Evolutionary conservation across 805 yeast species (phyloP).

Genomic region (Grigorovia transvaalensis): DNA sequence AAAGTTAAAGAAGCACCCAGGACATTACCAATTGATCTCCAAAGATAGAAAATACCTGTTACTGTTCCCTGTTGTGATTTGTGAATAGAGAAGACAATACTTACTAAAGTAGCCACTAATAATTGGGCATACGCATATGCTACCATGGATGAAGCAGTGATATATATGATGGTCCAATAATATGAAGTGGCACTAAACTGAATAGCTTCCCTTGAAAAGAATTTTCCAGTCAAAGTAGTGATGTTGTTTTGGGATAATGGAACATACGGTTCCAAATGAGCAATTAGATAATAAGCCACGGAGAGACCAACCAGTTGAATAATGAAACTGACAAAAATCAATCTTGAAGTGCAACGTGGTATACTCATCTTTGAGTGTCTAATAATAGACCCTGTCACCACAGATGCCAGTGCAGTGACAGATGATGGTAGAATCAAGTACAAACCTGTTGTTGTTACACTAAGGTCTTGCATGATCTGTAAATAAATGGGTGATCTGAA

Average conservation of each 20-base stretch:
- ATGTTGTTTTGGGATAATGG: not conserved
- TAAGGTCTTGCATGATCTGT: constrained; percentile 40
- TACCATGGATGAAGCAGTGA: constrained; percentile 27
- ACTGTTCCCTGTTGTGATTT: constrained; percentile 38
- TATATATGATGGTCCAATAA: constrained; percentile 25
- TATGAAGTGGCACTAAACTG: constrained; percentile 10
- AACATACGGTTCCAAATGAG: constrained; percentile 14
- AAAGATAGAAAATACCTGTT: constrained; percentile 40
- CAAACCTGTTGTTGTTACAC: constrained; percentile 45
- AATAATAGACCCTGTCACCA: constrained; percentile 41
- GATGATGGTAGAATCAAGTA: constrained; percentile 48
- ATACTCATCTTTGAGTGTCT: constrained; percentile 27
- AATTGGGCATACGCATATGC: constrained; percentile 45
- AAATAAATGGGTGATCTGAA: constrained; percentile 53
- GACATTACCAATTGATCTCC: constrained; percentile 40
- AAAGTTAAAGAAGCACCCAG: constrained; percentile 37
- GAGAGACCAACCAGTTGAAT: constrained; percentile 18
- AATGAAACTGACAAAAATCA: constrained; percentile 15
- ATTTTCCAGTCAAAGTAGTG: constrained; percentile 1
- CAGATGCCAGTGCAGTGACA: constrained; percentile 42
- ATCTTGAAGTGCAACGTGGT: constrained; percentile 21
- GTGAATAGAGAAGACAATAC: constrained; percentile 37
- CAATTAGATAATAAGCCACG: constrained; percentile 11
- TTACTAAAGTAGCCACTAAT: constrained; percentile 48
- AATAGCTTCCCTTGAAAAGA: constrained; percentile 1